Percentiles rank a stretch among this genome's conserved stretches.
Evolutionary conservation across 179 eudicot genomes (phyloP).

Genomic region (Spergularia azorica): DNA sequence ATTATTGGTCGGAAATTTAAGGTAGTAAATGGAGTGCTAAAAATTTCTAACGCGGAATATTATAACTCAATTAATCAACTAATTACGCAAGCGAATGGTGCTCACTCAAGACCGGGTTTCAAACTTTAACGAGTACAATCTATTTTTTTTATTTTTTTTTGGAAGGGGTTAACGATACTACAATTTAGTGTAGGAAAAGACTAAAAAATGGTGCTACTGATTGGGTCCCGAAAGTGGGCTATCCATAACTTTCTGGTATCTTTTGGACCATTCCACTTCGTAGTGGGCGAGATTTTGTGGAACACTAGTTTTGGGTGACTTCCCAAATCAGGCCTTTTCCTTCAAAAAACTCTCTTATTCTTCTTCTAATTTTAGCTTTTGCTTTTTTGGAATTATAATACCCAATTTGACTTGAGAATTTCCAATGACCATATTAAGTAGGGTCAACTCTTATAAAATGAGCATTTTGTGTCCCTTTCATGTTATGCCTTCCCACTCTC

Average conservation of each 20-base stretch:
- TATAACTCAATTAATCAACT: no score
- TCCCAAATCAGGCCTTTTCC: constrained; percentile 17
- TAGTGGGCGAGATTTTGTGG: not conserved
- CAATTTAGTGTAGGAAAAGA: not conserved
- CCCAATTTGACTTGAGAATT: not conserved
- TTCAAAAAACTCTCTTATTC: not conserved
- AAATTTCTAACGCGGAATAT: no score
- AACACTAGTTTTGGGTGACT: constrained; percentile 10
- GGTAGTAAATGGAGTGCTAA: no score
- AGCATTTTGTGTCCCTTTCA: constrained; percentile 19
- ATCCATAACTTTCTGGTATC: not conserved
- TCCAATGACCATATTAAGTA: not conserved
- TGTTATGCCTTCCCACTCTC: no score
- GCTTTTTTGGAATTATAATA: not conserved
- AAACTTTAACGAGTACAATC: no score
- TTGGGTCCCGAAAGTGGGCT: constrained; percentile 11
- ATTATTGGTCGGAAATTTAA: no score
- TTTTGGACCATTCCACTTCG: constrained; percentile 24
- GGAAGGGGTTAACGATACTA: no score
- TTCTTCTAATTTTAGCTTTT: not conserved
- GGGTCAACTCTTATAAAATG: no score
- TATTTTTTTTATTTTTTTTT: no score
- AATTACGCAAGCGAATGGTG: no score
- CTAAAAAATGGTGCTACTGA: not conserved
- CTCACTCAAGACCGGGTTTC: no score